Evolutionary conservation across 768 basidiomycete genomes (phyloP), one percentile per base, ranked within the genome.

Genomic region (Rhodotorula paludigena): DNA sequence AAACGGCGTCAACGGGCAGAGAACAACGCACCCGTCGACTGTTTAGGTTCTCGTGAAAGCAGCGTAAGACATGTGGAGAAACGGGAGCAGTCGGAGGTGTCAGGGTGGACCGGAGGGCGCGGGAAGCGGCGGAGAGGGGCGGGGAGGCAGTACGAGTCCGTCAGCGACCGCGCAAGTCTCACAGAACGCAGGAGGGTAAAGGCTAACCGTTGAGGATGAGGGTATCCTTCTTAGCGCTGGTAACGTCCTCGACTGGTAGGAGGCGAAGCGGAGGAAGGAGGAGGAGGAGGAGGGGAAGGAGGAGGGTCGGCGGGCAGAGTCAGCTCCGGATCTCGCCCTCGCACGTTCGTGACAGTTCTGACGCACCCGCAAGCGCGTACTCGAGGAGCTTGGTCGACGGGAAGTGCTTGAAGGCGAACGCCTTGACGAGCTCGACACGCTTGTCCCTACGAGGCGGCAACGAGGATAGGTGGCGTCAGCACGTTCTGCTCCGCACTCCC

Each of bases 211-310:
- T 93, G 72, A 97, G 91, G 81, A 97, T 98, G 64, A 97, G 83
- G 81, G 97, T 94, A 76, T 94, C 85, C 83, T 97, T 96, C 87
- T 99, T 99, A 62, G 90, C 81, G 51, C 92, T 92, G 47, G 94
- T 97, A 66, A 98, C 93, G 80, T 89, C 92, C 84, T 99, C 94
- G 69, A 96, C 92, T 49, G 90, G 92, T 66, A n/a, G 33, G 42
- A 52, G 21, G 48, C 32, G 30, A 66, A 47, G 30, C 15, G 53
- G 52, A 33, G 44, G 28, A 6, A 11, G 25, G 23, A 25, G 44
- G n/a, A 16, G 47, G 47, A 48, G 47, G n/a, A 48, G n/a, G 47
- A n/a, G 44, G 44, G 10, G 25, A 11, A 20, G 44, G 44, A 23
- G 42, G 42, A 42, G 14, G 20, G 23, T 18, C 20, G 2, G 42